Evolutionary conservation across 2,329 filamentous ascomycete species (phyloP).

Genomic region (Graphium sp.): DNA sequence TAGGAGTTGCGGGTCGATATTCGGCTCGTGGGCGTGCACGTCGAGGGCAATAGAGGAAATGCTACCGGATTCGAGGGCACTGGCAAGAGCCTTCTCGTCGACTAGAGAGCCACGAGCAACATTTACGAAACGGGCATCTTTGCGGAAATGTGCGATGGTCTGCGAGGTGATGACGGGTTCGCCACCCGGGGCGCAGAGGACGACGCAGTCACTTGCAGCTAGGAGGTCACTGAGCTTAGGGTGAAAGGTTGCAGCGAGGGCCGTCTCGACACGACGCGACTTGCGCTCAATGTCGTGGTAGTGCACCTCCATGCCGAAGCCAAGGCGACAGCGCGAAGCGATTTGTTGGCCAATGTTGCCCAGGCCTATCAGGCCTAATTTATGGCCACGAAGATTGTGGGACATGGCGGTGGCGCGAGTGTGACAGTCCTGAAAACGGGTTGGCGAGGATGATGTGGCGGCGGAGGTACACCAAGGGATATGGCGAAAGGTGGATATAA

Average conservation of each 20-base stretch:
- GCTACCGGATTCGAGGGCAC: conserved; percentile 33
- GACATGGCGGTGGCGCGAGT: conserved; percentile 38
- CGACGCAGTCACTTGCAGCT: conserved; percentile 35
- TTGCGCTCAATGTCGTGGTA: conserved; percentile 44
- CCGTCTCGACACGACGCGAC: conserved; percentile 19
- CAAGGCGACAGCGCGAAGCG: conserved; percentile 29
- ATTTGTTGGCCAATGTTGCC: conserved; percentile 49
- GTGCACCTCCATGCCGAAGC: conserved; percentile 50
- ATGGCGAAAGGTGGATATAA: conserved; percentile 52
- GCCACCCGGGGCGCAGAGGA: conserved; percentile 41
- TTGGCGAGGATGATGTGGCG: conserved; percentile 21
- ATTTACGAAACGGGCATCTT: conserved; percentile 44
- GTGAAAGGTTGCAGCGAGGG: conserved; percentile 30
- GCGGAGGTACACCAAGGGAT: conserved; percentile 47
- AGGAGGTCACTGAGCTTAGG: conserved; percentile 33
- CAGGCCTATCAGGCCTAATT: conserved; percentile 51
- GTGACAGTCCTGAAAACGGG: conserved; percentile 40
- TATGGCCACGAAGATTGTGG: conserved; percentile 43
- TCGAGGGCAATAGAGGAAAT: conserved; percentile 42
- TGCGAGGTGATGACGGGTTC: conserved; percentile 27
- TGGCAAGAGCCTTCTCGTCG: conserved; percentile 44
- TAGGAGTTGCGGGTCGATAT: conserved; percentile 27
- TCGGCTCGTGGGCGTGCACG: conserved; percentile 45
- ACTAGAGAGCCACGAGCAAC: conserved; percentile 48
- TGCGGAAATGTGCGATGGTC: conserved; percentile 32